Base-by-base conservation (phyloP, 2,329 filamentous ascomycete species). In the Dactylellina parvicollis region DNA sequence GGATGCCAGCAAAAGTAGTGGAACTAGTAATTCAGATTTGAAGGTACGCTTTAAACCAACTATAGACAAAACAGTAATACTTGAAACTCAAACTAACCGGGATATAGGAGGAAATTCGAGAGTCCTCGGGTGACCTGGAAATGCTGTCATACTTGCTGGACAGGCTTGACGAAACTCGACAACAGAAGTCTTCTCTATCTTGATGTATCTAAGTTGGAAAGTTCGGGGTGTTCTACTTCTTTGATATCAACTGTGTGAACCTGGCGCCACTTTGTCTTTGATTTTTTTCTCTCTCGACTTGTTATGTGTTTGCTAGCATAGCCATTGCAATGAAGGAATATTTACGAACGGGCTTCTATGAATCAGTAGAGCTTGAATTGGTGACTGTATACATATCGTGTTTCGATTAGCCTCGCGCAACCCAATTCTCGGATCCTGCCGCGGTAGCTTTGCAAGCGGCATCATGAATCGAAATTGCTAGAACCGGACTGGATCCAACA, bases 121-220 rank as follows among this genome's bases (percentile, higher is more conserved):
- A 72, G 16, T 49, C 67, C 16, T 38, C 44, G 4, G 20, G 54
- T 18, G 67, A 72, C 28, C 42, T 72, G 38, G 67, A 72, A 14
- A 72, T 72, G 67, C 28, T 65, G 9, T 59, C 59, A 36, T 72
- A 72, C 38, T 47, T 72, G 54, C 46, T 72, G 52, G 67, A 60
- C 36, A 72, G 46, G 34, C 52, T 72, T 32, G 67, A 72, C 32
- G 67, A 72, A n/a, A 65, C 65, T 24, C 55, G 67, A 38, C 59
- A 72, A 36, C 44, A 55, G 46, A 72, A 72, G 28, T 72, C 67
- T 20, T 52, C 49, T 24, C 62, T 46, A 61, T 22, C 2, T 38
- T n/a, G n/a, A n/a, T 32, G n/a, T 14, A 38, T 34, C n/a, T n/a
- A n/a, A n/a, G n/a, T 54, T 54, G 18, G n/a, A n/a, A n/a, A n/a